Evolutionary conservation across 2,329 filamentous ascomycete genomes (phyloP), one percentile per base, ranked within the genome.

Genomic region (Colletotrichum tropicale): DNA sequence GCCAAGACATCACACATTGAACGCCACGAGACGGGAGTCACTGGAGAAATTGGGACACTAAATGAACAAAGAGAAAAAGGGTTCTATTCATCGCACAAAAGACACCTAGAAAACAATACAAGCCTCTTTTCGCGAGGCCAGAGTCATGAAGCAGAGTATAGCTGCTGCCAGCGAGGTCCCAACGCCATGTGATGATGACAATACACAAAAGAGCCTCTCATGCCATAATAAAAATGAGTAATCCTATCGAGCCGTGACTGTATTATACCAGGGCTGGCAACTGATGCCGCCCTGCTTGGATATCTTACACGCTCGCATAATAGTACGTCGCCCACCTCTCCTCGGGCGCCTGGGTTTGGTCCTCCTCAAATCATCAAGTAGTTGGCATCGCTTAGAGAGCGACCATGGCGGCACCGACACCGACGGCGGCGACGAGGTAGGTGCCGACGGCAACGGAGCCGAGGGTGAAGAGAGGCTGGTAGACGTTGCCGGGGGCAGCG

Each of bases 401-500:
- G 74, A 91, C 81, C 88, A 92, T 90, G 74, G 84, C 86, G 52
- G 87, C 89, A 80, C 90, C 90, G 16, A 87, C 86, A 66, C 83
- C 86, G 82, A 88, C 86, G 43, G 90, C 89, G n/a, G 89, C 87
- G 26, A 88, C 79, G 75, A 89, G 82, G 83, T 91, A 91, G 76
- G 89, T 80, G 68, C 88, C 88, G 62, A 91, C 79, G 60, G 85
- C 87, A 74, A 88, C 80, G 78, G 88, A 86, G 66, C 88, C 89
- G 55, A 90, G 68, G 66, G 84, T 83, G 79, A 90, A 84, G 16
- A 81, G 80, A 64, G 84, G 82, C 56, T 84, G 85, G 71, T 85
- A 86, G 79, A 82, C 86, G 79, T 80, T 80, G 56, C 80, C 79
- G 52, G 78, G 78, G 65, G 70, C 73, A 13, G 43, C 75, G 60